These are phyloP conservation scores for Mortierella antarctica DNA, from an alignment of 192 early-diverging fungal species.

Conservation along the genomic window DNA sequence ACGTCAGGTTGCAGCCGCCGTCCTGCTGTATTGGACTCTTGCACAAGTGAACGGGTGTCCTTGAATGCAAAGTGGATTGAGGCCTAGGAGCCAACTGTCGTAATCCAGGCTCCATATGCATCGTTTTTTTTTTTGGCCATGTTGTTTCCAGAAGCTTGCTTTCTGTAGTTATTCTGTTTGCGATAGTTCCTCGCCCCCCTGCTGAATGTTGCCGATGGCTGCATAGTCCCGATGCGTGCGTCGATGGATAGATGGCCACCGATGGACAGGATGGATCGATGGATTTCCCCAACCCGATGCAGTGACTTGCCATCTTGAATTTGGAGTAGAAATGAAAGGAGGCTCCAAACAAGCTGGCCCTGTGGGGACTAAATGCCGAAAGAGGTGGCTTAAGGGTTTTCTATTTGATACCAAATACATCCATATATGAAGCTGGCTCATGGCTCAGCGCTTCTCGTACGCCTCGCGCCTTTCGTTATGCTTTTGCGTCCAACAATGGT, in stretches of 20 bases:
- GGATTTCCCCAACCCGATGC: not conserved
- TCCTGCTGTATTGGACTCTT: too few species aligned
- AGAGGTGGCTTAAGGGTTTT: conserved; percentile 5
- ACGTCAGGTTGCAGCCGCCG: too few species aligned
- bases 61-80: too few species aligned
- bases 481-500: conserved; percentile 1
- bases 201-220: not conserved
- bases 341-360: not conserved
- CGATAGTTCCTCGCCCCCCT: not conserved
- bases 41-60: too few species aligned
- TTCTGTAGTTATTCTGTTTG: not conserved
- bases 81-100: too few species aligned
- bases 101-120: too few species aligned
- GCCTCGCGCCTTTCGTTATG: not conserved
- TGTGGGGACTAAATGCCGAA: not conserved
- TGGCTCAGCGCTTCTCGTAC: not conserved
- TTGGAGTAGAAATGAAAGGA: conserved; percentile 46
- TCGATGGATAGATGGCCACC: conserved; percentile 23
- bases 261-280: not conserved
- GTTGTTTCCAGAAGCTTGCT: too few species aligned
- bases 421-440: not conserved
- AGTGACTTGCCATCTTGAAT: conserved; percentile 52
- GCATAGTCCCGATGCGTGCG: not conserved
- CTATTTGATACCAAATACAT: not conserved
- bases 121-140: too few species aligned